Base-by-base conservation (phyloP, 805 yeast genomes). In the Myxozyma monticola region DNA sequence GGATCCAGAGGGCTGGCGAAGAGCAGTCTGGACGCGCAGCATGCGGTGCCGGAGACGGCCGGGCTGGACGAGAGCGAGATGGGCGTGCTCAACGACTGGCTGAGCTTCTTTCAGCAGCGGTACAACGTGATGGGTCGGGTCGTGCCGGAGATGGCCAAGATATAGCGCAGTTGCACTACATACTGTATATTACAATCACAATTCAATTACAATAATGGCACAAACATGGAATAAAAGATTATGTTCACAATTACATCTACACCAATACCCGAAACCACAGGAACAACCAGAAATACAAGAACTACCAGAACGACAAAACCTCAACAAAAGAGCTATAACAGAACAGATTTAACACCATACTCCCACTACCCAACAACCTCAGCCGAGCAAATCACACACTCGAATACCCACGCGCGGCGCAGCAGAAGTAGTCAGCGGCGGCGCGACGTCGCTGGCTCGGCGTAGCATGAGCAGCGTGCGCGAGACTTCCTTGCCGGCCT, bases 1-100 rank as follows among this genome's bases (percentile, higher is more conserved):
- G 86, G 87, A 20, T 79, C 87, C 29, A 71, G 93, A 50, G 84
- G 91, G 1, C 70, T 88, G 45, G 96, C 86, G 1, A 78, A 82
- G 61, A 81, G 87, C 45, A 76, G 83, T 17, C 65, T 83, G 21
- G 73, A 76, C n/a, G 70, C 72, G 0, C 79, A 72, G 48, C 85
- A 82, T 54, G 76, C 78, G 1, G 71, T 53, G 26, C 62, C 71
- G 5, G 64, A 61, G 15, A 65, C 59, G 37, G 56, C 49, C 6
- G 76, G 67, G 37, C 74, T 88, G 57, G 74, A 76, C 20, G 85
- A 77, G 9, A 78, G 77, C 54, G 88, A 88, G 67, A 65, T 70
- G 48, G 70, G 71, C 61, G 81, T 78, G 1, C 75, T 87, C 49
- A 81, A 84, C 46, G 90, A 86, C 59, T 88, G 96, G 96, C 78